Evolutionary conservation across 2,329 filamentous ascomycete genomes (phyloP), one percentile per base, ranked within the genome.

Genomic region (Aureobasidium lini): DNA sequence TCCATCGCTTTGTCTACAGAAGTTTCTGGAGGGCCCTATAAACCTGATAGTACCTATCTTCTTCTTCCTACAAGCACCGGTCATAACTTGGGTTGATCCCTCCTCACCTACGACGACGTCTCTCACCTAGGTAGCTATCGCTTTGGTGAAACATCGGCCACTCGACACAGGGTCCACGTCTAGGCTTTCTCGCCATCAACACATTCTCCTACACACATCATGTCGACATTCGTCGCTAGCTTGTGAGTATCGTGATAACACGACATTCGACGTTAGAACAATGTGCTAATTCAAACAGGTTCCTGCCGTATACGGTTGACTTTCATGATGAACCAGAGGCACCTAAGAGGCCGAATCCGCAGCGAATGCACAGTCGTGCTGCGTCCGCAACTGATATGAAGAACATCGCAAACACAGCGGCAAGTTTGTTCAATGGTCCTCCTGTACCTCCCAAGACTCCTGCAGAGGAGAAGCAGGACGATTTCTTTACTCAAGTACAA

Each of bases 241-340:
- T 39, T 73, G 70, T 72, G 65, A 68, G 70, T 68, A 4, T 11
- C 28, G 11, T 6, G 23, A 6, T 11, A 31, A 48, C 47, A 11
- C 15, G n/a, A 47, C 7, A 5, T 37, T n/a, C n/a, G 16, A 7
- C 5, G 8, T 32, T 6, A 6, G 8, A 18, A 9, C 11, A 13
- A 46, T 16, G 23, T 34, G 37, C 39, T 53, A 32, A 44, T 9
- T 6, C 18, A n/a, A 3, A 9, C 31, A 96, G 92, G 60, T 96
- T 96, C 71, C 83, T 96, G 37, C 93, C 93, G 36, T 92, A 95
- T 72, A 97, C 93, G 42, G 81, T 96, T 68, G 86, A 95, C 73
- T 97, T 97, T 73, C 70, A 77, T 57, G 86, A 86, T 66, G 79
- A 89, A 60, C 83, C 61, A 60, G 37, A 60, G 37, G 47, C 60